Conservation (phyloP, 306 rosid species). For the Phaseolus lunatus region DNA sequence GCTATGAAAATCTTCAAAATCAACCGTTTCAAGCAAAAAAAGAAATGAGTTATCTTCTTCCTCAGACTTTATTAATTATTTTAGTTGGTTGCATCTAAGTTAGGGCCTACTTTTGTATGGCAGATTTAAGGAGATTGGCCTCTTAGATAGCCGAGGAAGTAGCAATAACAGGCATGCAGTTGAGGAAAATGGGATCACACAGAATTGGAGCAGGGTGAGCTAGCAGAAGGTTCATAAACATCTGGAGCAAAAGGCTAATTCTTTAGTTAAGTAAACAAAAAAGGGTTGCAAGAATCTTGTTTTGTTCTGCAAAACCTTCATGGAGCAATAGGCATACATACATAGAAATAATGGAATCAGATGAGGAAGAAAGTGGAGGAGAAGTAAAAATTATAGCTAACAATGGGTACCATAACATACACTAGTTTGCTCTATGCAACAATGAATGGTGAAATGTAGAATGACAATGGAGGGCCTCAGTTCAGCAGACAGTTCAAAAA, state of each 20-base stretch:
- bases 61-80: too few relatives aligned
- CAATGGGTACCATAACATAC: too few relatives aligned
- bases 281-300: neutral
- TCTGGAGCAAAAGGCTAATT: neutral
- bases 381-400: neutral
- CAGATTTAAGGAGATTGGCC: conserved; percentile 4
- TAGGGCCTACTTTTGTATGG: neutral
- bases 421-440: neutral
- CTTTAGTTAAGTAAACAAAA: neutral
- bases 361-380: neutral
- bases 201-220: neutral
- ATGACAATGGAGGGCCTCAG: neutral
- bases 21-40: too few relatives aligned
- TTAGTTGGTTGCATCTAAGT: too few relatives aligned
- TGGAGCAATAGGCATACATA: neutral
- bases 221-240: neutral
- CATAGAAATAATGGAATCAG: neutral
- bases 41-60: too few relatives aligned
- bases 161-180: conserved; percentile 41
- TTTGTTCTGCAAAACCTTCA: neutral
- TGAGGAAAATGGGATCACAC: neutral
- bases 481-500: too few relatives aligned
- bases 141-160: conserved; percentile 28
- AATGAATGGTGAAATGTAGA: neutral
- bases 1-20: too few relatives aligned